Evolutionary conservation across 805 yeast genomes (phyloP).

Genomic region (Komagataella ulmi): DNA sequence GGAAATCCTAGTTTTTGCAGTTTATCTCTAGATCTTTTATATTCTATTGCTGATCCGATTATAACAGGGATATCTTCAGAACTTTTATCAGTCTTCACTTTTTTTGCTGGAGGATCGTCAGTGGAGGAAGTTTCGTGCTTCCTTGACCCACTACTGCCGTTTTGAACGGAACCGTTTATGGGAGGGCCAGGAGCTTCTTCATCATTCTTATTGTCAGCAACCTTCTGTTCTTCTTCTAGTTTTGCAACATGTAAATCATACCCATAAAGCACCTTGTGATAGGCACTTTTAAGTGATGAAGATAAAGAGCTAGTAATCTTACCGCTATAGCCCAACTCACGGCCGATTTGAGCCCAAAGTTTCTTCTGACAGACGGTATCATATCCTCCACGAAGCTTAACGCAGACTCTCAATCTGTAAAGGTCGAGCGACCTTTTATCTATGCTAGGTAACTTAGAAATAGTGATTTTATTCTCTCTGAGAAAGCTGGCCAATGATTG

Average conservation of each 20-base stretch:
- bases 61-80: constrained; percentile 20
- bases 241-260: constrained; percentile 6
- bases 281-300: constrained; percentile 49
- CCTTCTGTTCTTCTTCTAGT: constrained; percentile 2
- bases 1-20: constrained; percentile 34
- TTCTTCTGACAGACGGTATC: constrained; percentile 47
- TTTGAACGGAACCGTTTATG: not conserved
- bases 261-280: constrained; percentile 27
- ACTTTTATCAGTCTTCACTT: not conserved
- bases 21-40: constrained; percentile 8
- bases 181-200: not conserved
- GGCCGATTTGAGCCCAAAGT: constrained; percentile 74
- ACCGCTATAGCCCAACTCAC: constrained; percentile 68
- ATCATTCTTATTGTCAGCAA: constrained; percentile 5
- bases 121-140: not conserved
- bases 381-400: constrained; percentile 55
- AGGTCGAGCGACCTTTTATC: constrained; percentile 57
- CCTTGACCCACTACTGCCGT: not conserved
- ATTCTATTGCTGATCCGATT: constrained; percentile 30
- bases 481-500: constrained; percentile 30
- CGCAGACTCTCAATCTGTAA: constrained; percentile 42
- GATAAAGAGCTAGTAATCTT: constrained; percentile 60
- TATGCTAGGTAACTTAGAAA: constrained; percentile 44
- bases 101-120: constrained; percentile 1
- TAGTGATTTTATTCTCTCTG: constrained; percentile 12